Conservation (phyloP, 2,329 filamentous ascomycete species). For the Colletotrichum sp. region DNA sequence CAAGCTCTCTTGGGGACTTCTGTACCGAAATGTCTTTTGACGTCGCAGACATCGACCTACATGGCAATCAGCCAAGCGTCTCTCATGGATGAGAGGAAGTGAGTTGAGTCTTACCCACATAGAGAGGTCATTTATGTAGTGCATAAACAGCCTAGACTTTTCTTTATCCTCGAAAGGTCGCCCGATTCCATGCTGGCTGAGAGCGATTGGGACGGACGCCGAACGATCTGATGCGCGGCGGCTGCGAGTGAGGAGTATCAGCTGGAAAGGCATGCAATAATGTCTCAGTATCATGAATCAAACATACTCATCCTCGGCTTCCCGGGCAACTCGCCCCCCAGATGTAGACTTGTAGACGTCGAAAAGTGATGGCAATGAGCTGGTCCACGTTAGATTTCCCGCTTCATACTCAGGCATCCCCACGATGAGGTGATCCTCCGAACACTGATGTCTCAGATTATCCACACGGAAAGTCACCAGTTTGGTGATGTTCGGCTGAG, state of each 20-base stretch:
- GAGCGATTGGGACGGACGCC: not conserved
- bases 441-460: not conserved
- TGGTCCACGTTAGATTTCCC: not conserved
- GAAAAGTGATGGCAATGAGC: not conserved
- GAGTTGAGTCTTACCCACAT: not conserved
- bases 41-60: constrained; percentile 47
- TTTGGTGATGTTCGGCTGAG: not conserved
- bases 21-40: constrained; percentile 42
- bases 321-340: not conserved
- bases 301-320: not conserved
- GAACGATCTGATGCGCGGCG: not conserved
- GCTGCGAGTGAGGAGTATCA: not conserved
- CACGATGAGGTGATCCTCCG: not conserved
- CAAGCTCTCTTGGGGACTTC: constrained; percentile 45
- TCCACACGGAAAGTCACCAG: not conserved
- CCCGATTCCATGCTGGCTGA: not conserved
- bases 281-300: rapidly evolving
- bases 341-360: not conserved
- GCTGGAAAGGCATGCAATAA: rapidly evolving
- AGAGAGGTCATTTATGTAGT: constrained; percentile 5
- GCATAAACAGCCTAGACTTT: constrained; percentile 6
- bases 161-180: constrained; percentile 1
- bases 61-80: not conserved
- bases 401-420: not conserved
- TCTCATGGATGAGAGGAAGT: too few relatives aligned